phyloP scores from a whole-genome alignment of 139 green algal species.

The Chlamydomonas schloesseri region DNA sequence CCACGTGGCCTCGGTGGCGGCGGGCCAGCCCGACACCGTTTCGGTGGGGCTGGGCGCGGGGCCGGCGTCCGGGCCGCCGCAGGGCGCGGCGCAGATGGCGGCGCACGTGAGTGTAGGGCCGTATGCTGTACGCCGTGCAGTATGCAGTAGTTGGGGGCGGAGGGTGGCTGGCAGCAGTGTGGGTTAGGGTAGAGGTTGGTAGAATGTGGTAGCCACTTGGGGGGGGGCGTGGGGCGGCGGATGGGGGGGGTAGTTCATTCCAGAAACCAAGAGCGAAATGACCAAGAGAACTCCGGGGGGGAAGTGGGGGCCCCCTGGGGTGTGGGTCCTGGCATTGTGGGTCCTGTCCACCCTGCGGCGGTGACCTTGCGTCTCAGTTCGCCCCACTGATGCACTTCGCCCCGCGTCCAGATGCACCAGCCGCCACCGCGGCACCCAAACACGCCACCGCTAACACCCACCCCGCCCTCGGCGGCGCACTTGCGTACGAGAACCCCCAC shows the following conservation, averaged over 20 bases:
- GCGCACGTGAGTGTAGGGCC: conserved; percentile 27
- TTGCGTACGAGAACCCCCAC: too few species aligned
- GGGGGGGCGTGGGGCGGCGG: not conserved
- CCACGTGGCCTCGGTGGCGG: conserved; percentile 36
- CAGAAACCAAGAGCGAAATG: too few species aligned
- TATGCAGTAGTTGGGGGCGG: not conserved
- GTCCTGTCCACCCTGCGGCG: too few species aligned
- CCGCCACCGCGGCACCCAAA: too few species aligned
- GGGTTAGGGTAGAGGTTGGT: not conserved
- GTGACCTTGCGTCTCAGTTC: too few species aligned
- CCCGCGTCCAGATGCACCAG: too few species aligned
- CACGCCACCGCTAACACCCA: too few species aligned
- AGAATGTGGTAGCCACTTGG: not conserved
- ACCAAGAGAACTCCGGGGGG: too few species aligned
- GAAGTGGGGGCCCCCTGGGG: too few species aligned
- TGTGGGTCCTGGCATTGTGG: too few species aligned
- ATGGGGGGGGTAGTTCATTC: not conserved
- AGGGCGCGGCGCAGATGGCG: conserved; percentile 41
- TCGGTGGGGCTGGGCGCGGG: conserved; percentile 6
- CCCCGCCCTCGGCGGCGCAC: too few species aligned
- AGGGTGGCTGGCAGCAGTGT: not conserved
- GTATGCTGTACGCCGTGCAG: not conserved
- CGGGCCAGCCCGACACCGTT: conserved; percentile 8
- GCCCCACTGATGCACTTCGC: too few species aligned
- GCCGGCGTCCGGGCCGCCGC: not conserved